Base-by-base conservation (phyloP, 164 flowering plant species). In the Liquidambar formosana region DNA sequence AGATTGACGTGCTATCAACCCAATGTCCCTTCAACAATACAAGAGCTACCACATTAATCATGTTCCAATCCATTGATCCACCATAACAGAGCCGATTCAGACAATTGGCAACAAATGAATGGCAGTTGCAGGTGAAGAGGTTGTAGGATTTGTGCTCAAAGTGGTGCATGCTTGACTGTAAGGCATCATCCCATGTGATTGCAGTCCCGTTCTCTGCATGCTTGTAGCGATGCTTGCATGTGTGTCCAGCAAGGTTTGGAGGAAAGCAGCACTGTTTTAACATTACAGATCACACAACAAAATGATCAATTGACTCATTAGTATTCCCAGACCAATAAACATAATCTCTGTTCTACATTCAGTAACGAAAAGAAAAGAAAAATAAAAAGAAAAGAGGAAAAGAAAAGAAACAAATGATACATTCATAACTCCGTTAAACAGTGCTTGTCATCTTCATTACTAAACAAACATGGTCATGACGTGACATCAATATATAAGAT, bases 91-190 rank as follows among this genome's bases (percentile, higher is more conserved):
- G 78, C 51, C 92, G 81, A 61, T 95, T 95, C 68, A 95, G 79
- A 73, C 93, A 92, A 74, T 85, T 82, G 44, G 97, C 93, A 10
- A 83, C 86, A 64, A 85, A 95, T 0, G 97, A 93, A 76, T 95
- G 86, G 76, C 91, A 86, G 82, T 95, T 95, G 86, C 99, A 92
- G 0, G 93, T 89, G 78, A 94, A 92, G 67, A 95, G 82, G 74
- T 93, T 93, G 81, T 93, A 89, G 25, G 89, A 81, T 80, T 80
- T 91, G 83, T 86, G 85, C 79, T 89, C 89, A 69, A 79, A 93
- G 58, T 86, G 74, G 5, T 80, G 83, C 73, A 62, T 73, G 68
- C 91, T 83, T 11, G 82, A 71, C 19, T 63, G 79, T 16, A 95
- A 66, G 4, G 94, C 92, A 73, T 93, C 94, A 43, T 95, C 97